A percentile compares a stretch with the other conserved stretches of the same genome.
Evolutionary conservation across 2,329 filamentous ascomycete genomes (phyloP).

Genomic region (Stagonosporopsis cucurbitacearum): DNA sequence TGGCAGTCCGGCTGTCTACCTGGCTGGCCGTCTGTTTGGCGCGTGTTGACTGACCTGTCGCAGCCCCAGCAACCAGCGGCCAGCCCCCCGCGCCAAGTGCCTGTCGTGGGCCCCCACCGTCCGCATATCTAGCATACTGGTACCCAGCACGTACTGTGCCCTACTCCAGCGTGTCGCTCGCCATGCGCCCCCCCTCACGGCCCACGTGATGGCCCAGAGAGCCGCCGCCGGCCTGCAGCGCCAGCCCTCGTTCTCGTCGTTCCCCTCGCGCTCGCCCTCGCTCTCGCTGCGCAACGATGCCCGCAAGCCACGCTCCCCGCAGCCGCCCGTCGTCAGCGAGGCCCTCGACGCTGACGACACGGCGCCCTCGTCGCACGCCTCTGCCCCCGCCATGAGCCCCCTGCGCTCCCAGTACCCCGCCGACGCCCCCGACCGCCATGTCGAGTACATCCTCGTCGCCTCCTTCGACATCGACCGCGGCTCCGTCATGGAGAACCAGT

Average conservation of each 20-base stretch:
- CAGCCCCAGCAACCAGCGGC: conserved; percentile 11
- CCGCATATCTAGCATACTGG: too few relatives aligned
- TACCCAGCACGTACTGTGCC: too few relatives aligned
- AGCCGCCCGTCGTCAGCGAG: conserved; percentile 44
- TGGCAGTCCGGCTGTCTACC: too few relatives aligned
- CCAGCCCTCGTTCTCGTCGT: conserved; percentile 53
- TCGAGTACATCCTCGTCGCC: conserved; percentile 97
- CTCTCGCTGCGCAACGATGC: conserved; percentile 45
- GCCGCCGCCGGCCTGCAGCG: conserved; percentile 41
- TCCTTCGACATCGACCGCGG: conserved; percentile 97
- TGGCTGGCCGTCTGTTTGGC: conserved; percentile 21
- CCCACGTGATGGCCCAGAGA: conserved; percentile 41
- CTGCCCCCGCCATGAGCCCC: conserved; percentile 28
- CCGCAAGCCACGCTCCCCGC: conserved; percentile 44
- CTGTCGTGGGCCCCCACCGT: too few relatives aligned
- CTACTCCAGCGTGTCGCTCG: not conserved
- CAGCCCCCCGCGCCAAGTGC: not conserved
- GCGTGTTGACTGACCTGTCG: conserved; percentile 19
- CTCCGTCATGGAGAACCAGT: conserved; percentile 98
- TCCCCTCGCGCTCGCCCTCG: conserved; percentile 50
- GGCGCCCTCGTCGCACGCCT: conserved; percentile 35
- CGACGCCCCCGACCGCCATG: conserved; percentile 75
- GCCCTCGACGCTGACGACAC: conserved; percentile 40
- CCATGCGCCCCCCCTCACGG: conserved; percentile 35
- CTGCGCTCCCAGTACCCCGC: conserved; percentile 58